These are phyloP conservation scores for Lagerstroemia speciosa DNA, from an alignment of 345 rosid genomes.

Conservation along the genomic window DNA sequence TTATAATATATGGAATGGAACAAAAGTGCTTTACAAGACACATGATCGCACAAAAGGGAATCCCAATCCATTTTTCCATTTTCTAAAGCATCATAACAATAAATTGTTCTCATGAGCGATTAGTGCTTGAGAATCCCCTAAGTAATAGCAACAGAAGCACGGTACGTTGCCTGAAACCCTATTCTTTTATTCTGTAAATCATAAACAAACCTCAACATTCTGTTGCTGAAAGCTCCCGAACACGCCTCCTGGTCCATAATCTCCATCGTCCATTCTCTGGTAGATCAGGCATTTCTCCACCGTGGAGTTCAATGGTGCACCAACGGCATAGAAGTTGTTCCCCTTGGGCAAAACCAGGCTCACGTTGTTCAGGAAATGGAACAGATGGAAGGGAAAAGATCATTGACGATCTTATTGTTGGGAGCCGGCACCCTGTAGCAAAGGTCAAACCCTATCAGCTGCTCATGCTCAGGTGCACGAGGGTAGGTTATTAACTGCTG, in stretches of 20 bases:
- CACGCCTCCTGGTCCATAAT: slow-evolving; percentile 68
- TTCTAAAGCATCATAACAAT: too few species aligned
- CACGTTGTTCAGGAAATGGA: slow-evolving; percentile 65
- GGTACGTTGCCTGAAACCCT: slow-evolving; percentile 71
- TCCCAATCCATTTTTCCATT: too few species aligned
- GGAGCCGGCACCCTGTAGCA: slow-evolving; percentile 66
- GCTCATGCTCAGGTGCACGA: slow-evolving; percentile 48
- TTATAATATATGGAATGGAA: too few species aligned
- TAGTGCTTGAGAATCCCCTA: slow-evolving; percentile 39
- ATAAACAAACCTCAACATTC: slow-evolving; percentile 61
- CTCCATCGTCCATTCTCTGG: slow-evolving; percentile 61
- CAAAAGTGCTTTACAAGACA: too few species aligned
- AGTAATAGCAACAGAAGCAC: slow-evolving; percentile 47
- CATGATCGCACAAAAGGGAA: too few species aligned
- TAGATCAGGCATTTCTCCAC: slow-evolving; percentile 66
- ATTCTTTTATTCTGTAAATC: slow-evolving; percentile 69
- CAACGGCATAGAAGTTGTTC: slow-evolving; percentile 58
- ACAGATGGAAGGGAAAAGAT: slow-evolving; percentile 48
- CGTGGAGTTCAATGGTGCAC: slow-evolving; percentile 52
- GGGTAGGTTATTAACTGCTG: slow-evolving; percentile 40
- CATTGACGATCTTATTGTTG: slow-evolving; percentile 26
- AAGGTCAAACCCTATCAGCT: slow-evolving; percentile 58
- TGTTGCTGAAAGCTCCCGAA: slow-evolving; percentile 89
- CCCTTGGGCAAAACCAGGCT: slow-evolving; percentile 54
- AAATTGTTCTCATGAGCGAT: too few species aligned